Conservation (phyloP, 2,329 filamentous ascomycete species). For the Kalaharituber pfeilii region DNA sequence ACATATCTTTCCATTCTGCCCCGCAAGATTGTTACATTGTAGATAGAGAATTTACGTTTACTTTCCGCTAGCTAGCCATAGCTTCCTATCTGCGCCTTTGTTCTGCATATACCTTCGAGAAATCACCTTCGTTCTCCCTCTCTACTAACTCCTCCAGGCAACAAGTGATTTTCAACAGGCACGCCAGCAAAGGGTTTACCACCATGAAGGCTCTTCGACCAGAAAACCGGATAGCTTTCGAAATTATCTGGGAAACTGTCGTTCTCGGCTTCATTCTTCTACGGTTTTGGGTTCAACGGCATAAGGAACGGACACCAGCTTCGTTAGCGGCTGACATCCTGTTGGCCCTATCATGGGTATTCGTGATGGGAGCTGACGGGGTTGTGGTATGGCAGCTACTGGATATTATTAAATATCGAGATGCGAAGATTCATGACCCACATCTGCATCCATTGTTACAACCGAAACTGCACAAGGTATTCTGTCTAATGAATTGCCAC, state of each 20-base stretch:
- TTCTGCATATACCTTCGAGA: too few species aligned
- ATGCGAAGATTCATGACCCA: neutral
- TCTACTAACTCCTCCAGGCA: too few species aligned
- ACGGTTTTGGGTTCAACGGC: neutral
- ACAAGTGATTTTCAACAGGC: too few species aligned
- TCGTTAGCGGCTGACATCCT: neutral
- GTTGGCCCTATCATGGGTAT: neutral
- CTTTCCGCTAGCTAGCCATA: too few species aligned
- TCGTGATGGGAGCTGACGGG: neutral
- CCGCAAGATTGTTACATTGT: too few species aligned
- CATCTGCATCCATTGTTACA: neutral
- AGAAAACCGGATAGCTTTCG: neutral
- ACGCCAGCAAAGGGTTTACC: too few species aligned
- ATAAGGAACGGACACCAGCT: neutral
- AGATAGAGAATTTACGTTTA: too few species aligned
- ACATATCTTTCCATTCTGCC: too few species aligned
- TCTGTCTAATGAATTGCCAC: too few species aligned
- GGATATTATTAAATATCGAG: neutral
- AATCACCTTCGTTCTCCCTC: too few species aligned
- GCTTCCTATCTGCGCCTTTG: too few species aligned
- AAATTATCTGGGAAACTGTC: neutral
- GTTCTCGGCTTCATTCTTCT: neutral
- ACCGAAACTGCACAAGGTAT: neutral
- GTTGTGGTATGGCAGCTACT: neutral
- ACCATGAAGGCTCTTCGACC: neutral